phyloP scores from a whole-genome alignment of 257 asterid species.

The Solanum pennellii region DNA sequence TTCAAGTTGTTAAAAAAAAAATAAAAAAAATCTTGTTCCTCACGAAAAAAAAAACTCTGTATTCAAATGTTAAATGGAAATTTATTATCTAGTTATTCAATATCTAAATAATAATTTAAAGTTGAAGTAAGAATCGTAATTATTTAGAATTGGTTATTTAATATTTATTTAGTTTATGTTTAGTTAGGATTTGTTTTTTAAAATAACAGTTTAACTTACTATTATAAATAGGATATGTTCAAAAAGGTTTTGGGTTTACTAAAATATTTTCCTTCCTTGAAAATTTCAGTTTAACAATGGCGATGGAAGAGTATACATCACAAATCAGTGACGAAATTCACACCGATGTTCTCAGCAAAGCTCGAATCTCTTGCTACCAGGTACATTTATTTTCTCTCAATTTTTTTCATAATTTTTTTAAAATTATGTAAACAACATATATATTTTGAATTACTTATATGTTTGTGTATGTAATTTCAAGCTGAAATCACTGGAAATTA shows the following conservation, averaged over 20 bases:
- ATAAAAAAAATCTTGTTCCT: not conserved
- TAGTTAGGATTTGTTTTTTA: too few species aligned
- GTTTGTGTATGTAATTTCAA: not conserved
- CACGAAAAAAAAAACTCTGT: not conserved
- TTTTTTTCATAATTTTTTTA: not conserved
- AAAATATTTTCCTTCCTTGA: not conserved
- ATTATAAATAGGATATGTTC: too few species aligned
- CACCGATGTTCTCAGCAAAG: constrained; percentile 61
- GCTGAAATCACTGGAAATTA: not conserved
- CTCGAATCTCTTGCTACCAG: constrained; percentile 71
- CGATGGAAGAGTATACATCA: constrained; percentile 51
- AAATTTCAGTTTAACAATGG: constrained; percentile 18
- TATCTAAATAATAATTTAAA: too few species aligned
- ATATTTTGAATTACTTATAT: not conserved
- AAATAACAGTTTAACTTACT: too few species aligned
- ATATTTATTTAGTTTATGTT: too few species aligned
- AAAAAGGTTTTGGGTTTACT: too few species aligned
- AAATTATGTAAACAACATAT: not conserved
- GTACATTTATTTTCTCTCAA: constrained; percentile 9
- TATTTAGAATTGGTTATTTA: too few species aligned
- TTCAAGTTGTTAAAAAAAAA: not conserved
- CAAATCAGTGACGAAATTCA: constrained; percentile 41
- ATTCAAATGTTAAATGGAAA: not conserved
- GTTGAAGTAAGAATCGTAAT: too few species aligned
- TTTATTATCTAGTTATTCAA: not conserved